Percentiles rank a stretch among this genome's conserved stretches.
phyloP scores from a whole-genome alignment of 2,329 filamentous ascomycete species.

The Neocucurbitaria cava region DNA sequence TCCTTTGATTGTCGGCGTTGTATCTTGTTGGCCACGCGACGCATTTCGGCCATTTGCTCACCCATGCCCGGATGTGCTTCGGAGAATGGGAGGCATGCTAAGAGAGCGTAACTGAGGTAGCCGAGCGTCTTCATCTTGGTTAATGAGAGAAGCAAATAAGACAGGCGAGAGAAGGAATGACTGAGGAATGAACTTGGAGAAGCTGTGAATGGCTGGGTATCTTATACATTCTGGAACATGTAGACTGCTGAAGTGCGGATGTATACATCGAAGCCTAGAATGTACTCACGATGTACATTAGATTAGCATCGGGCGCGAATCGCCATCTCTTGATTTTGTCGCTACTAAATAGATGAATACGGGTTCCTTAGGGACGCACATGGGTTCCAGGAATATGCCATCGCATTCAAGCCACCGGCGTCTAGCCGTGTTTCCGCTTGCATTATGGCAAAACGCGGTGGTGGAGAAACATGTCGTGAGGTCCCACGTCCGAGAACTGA shows the following conservation, averaged over 20 bases:
- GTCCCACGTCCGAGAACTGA: slow-evolving; percentile 9
- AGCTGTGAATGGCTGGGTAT: not conserved
- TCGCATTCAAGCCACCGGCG: not conserved
- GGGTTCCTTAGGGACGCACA: slow-evolving; percentile 7
- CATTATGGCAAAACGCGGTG: slow-evolving; percentile 4
- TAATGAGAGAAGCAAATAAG: not conserved
- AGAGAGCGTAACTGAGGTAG: slow-evolving; percentile 26
- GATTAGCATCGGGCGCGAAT: not conserved
- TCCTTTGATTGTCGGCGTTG: slow-evolving; percentile 37
- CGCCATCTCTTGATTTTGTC: not conserved
- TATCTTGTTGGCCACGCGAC: slow-evolving; percentile 20
- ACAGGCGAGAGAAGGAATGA: not conserved
- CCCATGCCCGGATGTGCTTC: slow-evolving; percentile 42
- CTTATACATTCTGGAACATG: not conserved
- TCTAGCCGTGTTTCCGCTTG: slow-evolving; percentile 21
- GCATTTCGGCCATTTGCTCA: slow-evolving; percentile 28
- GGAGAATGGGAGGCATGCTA: slow-evolving; percentile 15
- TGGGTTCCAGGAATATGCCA: slow-evolving; percentile 8
- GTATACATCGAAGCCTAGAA: slow-evolving; percentile 3
- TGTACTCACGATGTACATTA: slow-evolving; percentile 10
- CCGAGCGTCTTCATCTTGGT: slow-evolving; percentile 13
- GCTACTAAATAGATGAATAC: slow-evolving; percentile 28
- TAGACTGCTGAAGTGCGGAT: not conserved
- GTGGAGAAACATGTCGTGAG: slow-evolving; percentile 1
- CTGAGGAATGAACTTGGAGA: not conserved